Base-by-base conservation (phyloP, 2,329 filamentous ascomycete genomes). In the Pestalotiopsis sp. region DNA sequence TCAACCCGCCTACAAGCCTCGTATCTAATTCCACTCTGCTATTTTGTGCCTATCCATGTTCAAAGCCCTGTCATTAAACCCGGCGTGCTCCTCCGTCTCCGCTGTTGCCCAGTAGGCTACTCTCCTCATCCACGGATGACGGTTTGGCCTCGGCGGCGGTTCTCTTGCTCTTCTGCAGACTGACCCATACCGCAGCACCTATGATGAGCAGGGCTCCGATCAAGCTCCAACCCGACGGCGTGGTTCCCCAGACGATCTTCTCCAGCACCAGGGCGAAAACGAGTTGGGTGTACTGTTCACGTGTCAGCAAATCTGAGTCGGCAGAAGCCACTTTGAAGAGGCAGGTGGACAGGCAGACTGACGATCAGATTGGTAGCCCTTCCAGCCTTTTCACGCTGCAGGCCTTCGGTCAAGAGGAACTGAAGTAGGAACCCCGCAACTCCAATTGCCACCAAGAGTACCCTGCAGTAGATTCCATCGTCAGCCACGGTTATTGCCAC, bases 391-490 rank as follows among this genome's bases (percentile, higher is more conserved):
- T 93, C 91, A 72, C 92, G 88, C 67, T 92, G 82, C 41, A 96
- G 78, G 0, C 92, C 93, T 9, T 90, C 90, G 0, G 93, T 94
- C 0, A 95, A 81, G 6, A 95, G 83, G 67, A 93, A 92, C 83
- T 95, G 93, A 80, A 94, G 88, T n/a, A 92, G 75, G 74, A 95
- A 95, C 0, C 93, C 93, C 41, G 90, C 92, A 0, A 90, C 75
- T 0, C 92, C 92, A 11, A 96, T 83, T 0, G 80, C 82, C 39
- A 89, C 87, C 0, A 90, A 72, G 14, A 95, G 78, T 57, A 88
- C 81, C 63, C 80, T 80, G 87, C 1, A 57, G 4, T 66, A 58
- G 68, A 36, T 60, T 56, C 20, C 9, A 9, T 52, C 17, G 20
- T 52, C 45, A 52, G 45, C 6, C 45, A 52, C 3, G 7, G 45